These are phyloP conservation scores for Tephrocybe sp. DNA, from an alignment of 768 basidiomycete genomes.

Conservation along the genomic window DNA sequence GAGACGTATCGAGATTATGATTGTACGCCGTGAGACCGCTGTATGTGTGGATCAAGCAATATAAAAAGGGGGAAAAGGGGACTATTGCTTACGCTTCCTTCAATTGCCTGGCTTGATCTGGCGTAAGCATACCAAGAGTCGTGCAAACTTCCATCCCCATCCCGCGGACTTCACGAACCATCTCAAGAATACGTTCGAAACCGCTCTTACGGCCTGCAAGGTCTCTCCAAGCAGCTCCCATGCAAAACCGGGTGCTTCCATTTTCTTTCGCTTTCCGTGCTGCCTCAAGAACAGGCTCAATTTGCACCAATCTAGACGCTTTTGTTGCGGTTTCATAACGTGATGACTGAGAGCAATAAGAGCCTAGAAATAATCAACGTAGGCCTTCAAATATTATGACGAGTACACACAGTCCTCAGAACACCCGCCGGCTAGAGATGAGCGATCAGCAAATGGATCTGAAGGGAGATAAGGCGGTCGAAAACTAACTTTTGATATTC, in stretches of 20 bases:
- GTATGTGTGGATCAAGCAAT: constrained; percentile 9
- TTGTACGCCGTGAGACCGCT: constrained; percentile 97
- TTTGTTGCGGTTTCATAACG: constrained; percentile 85
- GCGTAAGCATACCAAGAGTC: constrained; percentile 94
- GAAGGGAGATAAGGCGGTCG: constrained; percentile 22
- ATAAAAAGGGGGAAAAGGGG: neutral
- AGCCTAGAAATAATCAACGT: constrained; percentile 47
- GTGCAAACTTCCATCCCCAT: constrained; percentile 99
- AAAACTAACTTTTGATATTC: constrained; percentile 91
- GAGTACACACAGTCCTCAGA: constrained; percentile 82
- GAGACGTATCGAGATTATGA: constrained; percentile 97
- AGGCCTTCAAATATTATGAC: constrained; percentile 4
- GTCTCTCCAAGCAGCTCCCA: constrained; percentile 99
- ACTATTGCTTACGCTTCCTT: constrained; percentile 83
- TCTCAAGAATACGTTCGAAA: constrained; percentile 88
- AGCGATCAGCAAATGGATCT: constrained; percentile 11
- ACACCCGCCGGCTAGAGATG: constrained; percentile 80
- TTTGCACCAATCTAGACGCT: constrained; percentile 81
- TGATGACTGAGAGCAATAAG: constrained; percentile 98
- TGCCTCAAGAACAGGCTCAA: constrained; percentile 91
- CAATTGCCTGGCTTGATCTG: constrained; percentile 87
- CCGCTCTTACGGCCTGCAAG: constrained; percentile 89
- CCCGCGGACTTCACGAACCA: constrained; percentile 86
- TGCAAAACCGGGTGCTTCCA: constrained; percentile 96
- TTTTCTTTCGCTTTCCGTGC: constrained; percentile 94